phyloP scores from a whole-genome alignment of 306 rosid species.

The Fagus crenata region DNA sequence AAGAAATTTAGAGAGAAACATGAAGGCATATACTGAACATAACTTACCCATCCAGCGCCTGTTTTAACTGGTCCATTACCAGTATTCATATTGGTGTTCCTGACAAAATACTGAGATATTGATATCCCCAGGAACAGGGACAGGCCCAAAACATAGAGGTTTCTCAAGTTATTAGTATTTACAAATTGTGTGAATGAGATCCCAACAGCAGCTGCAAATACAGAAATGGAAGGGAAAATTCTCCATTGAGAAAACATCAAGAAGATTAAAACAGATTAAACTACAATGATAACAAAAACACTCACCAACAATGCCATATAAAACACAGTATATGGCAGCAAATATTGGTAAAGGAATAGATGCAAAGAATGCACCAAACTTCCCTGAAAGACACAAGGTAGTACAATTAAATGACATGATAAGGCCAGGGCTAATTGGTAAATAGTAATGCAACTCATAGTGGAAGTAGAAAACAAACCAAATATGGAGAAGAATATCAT shows the following conservation, averaged over 20 bases:
- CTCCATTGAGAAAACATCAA: background rate
- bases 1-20: background rate
- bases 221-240: background rate
- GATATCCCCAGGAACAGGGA: slow-evolving; percentile 84
- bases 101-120: slow-evolving; percentile 79
- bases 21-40: background rate
- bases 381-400: slow-evolving; percentile 56
- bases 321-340: slow-evolving; percentile 86
- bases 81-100: slow-evolving; percentile 46
- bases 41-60: slow-evolving; percentile 83
- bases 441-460: background rate
- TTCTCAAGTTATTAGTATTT: slow-evolving; percentile 80
- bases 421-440: background rate
- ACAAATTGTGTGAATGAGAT: slow-evolving; percentile 64
- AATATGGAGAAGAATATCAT: slow-evolving; percentile 94
- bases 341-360: slow-evolving; percentile 88
- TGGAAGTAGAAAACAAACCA: slow-evolving; percentile 48
- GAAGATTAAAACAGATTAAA: background rate
- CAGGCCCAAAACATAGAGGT: slow-evolving; percentile 75
- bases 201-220: slow-evolving; percentile 77
- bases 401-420: slow-evolving; percentile 11
- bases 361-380: slow-evolving; percentile 93
- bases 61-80: slow-evolving; percentile 90
- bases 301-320: slow-evolving; percentile 85
- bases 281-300: slow-evolving; percentile 11